These are phyloP conservation scores for Diaporthe amygdali DNA, from an alignment of 2,329 filamentous ascomycete genomes.

Conservation along the genomic window DNA sequence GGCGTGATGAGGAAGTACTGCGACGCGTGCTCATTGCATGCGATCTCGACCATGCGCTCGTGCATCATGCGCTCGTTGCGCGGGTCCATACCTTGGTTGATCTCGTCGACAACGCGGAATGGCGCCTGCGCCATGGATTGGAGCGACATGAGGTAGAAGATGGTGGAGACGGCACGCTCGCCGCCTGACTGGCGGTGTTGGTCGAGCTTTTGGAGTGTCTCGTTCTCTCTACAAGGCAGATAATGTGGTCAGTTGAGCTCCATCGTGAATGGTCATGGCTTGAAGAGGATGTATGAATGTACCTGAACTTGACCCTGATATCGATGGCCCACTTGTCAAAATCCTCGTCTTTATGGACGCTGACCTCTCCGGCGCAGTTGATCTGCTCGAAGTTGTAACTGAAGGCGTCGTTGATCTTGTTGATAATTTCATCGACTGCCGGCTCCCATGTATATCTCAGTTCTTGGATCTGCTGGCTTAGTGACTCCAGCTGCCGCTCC, in stretches of 20 bases:
- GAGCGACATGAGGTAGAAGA: conserved; percentile 98
- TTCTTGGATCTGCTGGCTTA: conserved; percentile 64
- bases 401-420: conserved; percentile 88
- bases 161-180: conserved; percentile 93
- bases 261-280: conserved; percentile 23
- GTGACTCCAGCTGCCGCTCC: conserved; percentile 57
- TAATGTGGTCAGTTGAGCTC: conserved; percentile 26
- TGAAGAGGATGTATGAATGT: conserved; percentile 36
- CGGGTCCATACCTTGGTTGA: conserved; percentile 99
- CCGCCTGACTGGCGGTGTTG: conserved; percentile 95
- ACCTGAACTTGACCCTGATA: conserved; percentile 95
- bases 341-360: conserved; percentile 86
- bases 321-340: conserved; percentile 95
- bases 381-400: conserved; percentile 93
- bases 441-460: conserved; percentile 83
- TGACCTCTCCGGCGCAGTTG: conserved; percentile 89
- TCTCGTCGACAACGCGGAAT: conserved; percentile 98
- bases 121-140: conserved; percentile 92
- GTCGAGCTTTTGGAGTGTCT: conserved; percentile 83
- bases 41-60: conserved; percentile 97
- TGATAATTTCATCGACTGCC: conserved; percentile 75
- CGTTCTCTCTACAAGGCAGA: conserved; percentile 66
- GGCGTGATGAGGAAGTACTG: conserved; percentile 98
- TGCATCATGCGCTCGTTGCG: conserved; percentile 98
- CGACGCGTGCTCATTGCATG: conserved; percentile 79